Base-by-base conservation (phyloP, 208 protist genomes). In the Acanthamoeba culbertsoni region DNA sequence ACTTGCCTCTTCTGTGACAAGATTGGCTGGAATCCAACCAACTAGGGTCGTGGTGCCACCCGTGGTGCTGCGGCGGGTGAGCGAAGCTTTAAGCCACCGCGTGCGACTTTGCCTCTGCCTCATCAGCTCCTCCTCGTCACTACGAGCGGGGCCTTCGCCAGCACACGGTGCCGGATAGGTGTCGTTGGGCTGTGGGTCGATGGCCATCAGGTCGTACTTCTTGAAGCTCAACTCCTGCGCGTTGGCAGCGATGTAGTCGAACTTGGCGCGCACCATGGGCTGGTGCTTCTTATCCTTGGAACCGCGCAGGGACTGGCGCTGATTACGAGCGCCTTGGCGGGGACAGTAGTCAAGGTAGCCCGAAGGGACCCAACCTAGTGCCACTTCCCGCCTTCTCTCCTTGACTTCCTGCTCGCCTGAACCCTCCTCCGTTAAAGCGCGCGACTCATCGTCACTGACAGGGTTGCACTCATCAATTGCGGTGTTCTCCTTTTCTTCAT, bases 151-250 rank as follows among this genome's bases (percentile, higher is more conserved):
- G 6, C 35, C 77, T 2, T 8, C 16, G n/a, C 8, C 26, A 37
- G 51, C 77, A 45, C 37, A 43, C 1, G 84, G 42, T 20, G 26
- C 33, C n/a, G 84, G 55, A n/a, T 59, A 91, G 7, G 3, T 43
- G n/a, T 65, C 82, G 23, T 43, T 65, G 4, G 82, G 37, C 28
- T 46, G 51, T 8, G 31, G 82, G 31, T 90, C 55, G 33, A 90
- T 33, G 20, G 82, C 82, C 82, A 90, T 90, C 26, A 90, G 82
- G 51, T 90, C 82, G 55, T 90, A 90, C 82, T 90, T 90, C 82
- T 90, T 90, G 82, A 90, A 90, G 82, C 82, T 90, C 51, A 90
- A 35, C 82, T 90, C 82, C 53, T 68, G 48, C 35, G 48, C 43
- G 82, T 90, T 90, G 37, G 82, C 82, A 5, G 14, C 82, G 33